A percentile compares a stretch with the other conserved stretches of the same genome.
phyloP scores from a whole-genome alignment of 2,329 filamentous ascomycete genomes.

The Aspergillus texensis region DNA sequence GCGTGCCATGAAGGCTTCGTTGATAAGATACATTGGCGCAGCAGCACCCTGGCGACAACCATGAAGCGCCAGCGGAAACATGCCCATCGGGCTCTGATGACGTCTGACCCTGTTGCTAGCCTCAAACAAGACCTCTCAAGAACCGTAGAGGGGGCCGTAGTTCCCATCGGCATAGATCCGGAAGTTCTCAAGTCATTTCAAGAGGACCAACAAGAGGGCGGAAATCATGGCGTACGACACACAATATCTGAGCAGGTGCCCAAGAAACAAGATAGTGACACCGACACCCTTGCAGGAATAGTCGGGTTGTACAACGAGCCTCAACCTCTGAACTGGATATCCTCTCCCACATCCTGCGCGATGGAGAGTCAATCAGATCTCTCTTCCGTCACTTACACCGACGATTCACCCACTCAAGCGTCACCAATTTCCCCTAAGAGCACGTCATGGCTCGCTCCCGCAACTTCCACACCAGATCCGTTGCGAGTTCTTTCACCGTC shows the following conservation, averaged over 20 bases:
- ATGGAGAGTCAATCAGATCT: background rate
- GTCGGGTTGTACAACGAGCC: background rate
- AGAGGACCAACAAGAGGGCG: background rate
- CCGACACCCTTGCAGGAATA: background rate
- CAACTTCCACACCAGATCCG: background rate
- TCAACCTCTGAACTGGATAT: background rate
- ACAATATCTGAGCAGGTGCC: too few relatives aligned
- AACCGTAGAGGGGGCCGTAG: background rate
- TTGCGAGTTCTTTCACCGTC: background rate
- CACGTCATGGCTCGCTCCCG: background rate
- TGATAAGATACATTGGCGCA: slow-evolving; percentile 15
- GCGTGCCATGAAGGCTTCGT: slow-evolving; percentile 13
- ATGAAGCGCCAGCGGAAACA: background rate
- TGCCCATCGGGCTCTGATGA: background rate
- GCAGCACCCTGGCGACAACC: slow-evolving; percentile 10
- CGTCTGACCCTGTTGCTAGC: background rate
- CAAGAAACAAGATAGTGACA: background rate
- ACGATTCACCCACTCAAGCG: background rate
- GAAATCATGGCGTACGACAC: background rate
- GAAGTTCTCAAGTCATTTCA: background rate
- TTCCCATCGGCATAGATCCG: background rate
- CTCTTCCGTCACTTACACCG: background rate
- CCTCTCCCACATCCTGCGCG: background rate
- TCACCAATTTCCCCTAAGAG: background rate
- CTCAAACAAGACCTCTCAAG: background rate